Percentiles rank a stretch among this genome's conserved stretches.
Evolutionary conservation across 352 stramenopile species (phyloP).

Genomic region (Globisporangium megalacanthum): DNA sequence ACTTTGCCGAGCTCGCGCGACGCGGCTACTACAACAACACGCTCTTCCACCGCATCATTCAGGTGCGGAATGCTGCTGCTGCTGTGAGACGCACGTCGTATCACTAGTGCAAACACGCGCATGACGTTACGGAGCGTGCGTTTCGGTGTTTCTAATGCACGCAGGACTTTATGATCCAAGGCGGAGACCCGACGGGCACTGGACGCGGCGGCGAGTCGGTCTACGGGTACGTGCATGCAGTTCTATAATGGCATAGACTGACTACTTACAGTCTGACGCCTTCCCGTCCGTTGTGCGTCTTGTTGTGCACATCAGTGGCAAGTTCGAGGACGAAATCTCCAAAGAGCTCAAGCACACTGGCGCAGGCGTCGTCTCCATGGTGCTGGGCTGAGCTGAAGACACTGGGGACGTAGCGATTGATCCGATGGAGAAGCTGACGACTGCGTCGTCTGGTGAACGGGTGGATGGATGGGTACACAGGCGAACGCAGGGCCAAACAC

Average conservation of each 20-base stretch:
- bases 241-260: neutral
- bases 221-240: slow-evolving; percentile 59
- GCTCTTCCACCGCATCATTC: slow-evolving; percentile 96
- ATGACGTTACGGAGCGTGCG: neutral
- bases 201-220: slow-evolving; percentile 90
- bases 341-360: slow-evolving; percentile 92
- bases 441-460: neutral
- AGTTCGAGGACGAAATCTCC: slow-evolving; percentile 94
- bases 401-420: too few species aligned
- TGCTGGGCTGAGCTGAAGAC: slow-evolving; percentile 8
- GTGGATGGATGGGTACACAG: slow-evolving; percentile 15
- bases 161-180: slow-evolving; percentile 96
- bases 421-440: neutral
- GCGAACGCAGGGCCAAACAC: slow-evolving; percentile 90
- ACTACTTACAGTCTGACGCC: neutral
- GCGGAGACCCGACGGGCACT: slow-evolving; percentile 92
- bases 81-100: neutral
- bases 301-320: slow-evolving; percentile 36
- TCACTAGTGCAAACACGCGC: neutral
- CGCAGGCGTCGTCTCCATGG: slow-evolving; percentile 88
- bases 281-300: neutral
- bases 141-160: neutral
- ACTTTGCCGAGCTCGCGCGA: slow-evolving; percentile 88
- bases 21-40: slow-evolving; percentile 95
- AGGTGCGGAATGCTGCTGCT: slow-evolving; percentile 17